A percentile compares a stretch with the other conserved stretches of the same genome.
Evolutionary conservation across 495 filamentous ascomycete genomes (phyloP).

Genomic region (Neurospora intermedia): DNA sequence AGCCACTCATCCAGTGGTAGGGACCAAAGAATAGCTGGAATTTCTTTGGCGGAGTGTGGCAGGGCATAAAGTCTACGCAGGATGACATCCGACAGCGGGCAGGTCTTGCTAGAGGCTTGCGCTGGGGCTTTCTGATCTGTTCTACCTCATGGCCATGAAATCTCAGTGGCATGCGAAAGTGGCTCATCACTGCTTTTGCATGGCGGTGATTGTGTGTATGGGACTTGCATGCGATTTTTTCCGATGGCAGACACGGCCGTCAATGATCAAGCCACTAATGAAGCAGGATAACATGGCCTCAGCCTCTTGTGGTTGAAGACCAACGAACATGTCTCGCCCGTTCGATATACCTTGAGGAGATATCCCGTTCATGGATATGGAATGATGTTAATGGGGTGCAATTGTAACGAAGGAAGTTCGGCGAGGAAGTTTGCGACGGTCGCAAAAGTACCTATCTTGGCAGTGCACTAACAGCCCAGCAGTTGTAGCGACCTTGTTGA

Average conservation of each 20-base stretch:
- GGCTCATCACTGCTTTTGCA: neutral
- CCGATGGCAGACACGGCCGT: neutral
- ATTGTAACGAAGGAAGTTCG: neutral
- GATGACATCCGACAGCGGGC: neutral
- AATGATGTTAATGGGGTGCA: neutral
- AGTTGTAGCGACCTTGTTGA: neutral
- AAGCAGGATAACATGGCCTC: neutral
- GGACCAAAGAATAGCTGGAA: neutral
- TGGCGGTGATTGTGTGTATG: neutral
- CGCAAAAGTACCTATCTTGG: neutral
- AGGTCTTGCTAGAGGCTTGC: neutral
- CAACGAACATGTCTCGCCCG: neutral
- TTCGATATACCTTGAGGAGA: neutral
- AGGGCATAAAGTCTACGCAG: neutral
- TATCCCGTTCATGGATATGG: neutral
- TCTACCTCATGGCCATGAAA: neutral
- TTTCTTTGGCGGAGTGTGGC: neutral
- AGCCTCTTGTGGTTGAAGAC: neutral
- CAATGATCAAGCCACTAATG: neutral
- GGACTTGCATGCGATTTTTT: neutral
- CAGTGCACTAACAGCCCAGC: neutral
- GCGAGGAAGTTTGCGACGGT: neutral
- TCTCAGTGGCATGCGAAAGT: neutral
- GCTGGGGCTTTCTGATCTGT: neutral
- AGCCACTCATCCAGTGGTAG: neutral